phyloP scores from a whole-genome alignment of 495 filamentous ascomycete species.

The Schizothecium vesticola region DNA sequence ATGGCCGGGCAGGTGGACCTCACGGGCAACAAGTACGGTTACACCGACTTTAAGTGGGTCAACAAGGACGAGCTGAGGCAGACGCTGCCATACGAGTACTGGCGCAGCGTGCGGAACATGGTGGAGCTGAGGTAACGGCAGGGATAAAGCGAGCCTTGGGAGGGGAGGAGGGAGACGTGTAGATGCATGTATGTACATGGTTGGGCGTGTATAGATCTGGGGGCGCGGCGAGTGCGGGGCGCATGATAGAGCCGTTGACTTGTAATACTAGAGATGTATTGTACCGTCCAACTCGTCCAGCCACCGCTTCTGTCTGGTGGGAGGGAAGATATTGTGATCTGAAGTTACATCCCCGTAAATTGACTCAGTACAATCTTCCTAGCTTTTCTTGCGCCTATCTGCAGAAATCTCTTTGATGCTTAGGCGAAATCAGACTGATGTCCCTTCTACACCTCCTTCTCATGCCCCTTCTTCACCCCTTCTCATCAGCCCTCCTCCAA shows the following conservation, averaged over 20 bases:
- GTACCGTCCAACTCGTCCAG: not conserved
- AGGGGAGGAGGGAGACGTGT: not conserved
- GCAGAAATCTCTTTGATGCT: not conserved
- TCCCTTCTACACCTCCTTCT: not conserved
- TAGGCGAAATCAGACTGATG: too few species aligned
- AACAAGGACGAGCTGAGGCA: slow-evolving; percentile 78
- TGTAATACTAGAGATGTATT: slow-evolving; percentile 18
- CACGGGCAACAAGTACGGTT: slow-evolving; percentile 59
- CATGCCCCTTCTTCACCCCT: too few species aligned
- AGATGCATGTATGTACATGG: not conserved
- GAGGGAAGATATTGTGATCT: not conserved
- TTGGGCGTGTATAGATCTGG: not conserved
- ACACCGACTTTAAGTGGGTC: slow-evolving; percentile 87
- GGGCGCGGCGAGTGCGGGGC: not conserved
- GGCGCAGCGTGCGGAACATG: slow-evolving; percentile 69
- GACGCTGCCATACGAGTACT: slow-evolving; percentile 60
- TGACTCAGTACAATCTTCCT: not conserved
- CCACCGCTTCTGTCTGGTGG: not conserved
- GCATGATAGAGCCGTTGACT: not conserved
- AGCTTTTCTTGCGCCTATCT: not conserved
- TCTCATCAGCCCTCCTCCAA: not conserved
- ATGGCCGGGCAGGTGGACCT: slow-evolving; percentile 93
- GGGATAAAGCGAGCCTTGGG: not conserved
- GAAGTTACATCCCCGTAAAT: not conserved
- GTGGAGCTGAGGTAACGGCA: slow-evolving; percentile 51